Percentiles rank a stretch among this genome's conserved stretches.
These are phyloP conservation scores for Calonectria pseudoturangicola DNA, from an alignment of 2,329 filamentous ascomycete genomes.

Conservation along the genomic window DNA sequence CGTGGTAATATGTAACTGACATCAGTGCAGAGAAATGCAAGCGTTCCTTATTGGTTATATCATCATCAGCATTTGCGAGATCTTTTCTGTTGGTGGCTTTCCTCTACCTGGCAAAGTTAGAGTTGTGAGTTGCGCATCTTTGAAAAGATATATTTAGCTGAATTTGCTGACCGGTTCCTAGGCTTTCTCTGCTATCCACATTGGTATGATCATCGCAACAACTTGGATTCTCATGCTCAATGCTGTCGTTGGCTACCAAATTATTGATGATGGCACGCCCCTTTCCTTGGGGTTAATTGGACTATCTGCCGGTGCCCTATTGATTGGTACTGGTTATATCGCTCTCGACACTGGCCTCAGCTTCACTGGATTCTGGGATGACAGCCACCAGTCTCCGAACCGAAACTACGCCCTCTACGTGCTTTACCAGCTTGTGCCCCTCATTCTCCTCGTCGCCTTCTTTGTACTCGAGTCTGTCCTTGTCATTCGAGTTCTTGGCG, in stretches of 20 bases:
- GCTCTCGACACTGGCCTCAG: conserved; percentile 92
- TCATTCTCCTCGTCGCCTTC: conserved; percentile 92
- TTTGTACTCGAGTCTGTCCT: conserved; percentile 89
- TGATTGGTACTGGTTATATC: conserved; percentile 96
- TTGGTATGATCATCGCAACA: conserved; percentile 91
- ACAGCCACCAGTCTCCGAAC: conserved; percentile 78
- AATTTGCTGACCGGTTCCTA: conserved; percentile 60
- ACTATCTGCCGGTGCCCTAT: conserved; percentile 81
- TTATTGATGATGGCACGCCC: conserved; percentile 94
- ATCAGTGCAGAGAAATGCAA: conserved; percentile 88
- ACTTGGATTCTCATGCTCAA: conserved; percentile 95
- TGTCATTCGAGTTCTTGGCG: conserved; percentile 89
- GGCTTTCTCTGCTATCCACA: conserved; percentile 92
- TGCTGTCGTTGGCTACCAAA: conserved; percentile 92
- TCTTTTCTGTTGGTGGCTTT: conserved; percentile 95
- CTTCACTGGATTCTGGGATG: conserved; percentile 87
- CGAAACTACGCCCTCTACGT: conserved; percentile 93
- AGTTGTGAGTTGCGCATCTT: conserved; percentile 74
- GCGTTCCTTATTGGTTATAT: conserved; percentile 91
- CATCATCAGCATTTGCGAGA: conserved; percentile 93
- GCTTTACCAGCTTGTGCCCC: conserved; percentile 90
- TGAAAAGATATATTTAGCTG: background rate
- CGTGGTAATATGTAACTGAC: conserved; percentile 33
- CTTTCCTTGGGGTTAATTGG: conserved; percentile 86
- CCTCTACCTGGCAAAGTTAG: conserved; percentile 82